Evolutionary conservation across 768 basidiomycete species (phyloP), one percentile per base, ranked within the genome.

Genomic region (Kwoniella europaea): DNA sequence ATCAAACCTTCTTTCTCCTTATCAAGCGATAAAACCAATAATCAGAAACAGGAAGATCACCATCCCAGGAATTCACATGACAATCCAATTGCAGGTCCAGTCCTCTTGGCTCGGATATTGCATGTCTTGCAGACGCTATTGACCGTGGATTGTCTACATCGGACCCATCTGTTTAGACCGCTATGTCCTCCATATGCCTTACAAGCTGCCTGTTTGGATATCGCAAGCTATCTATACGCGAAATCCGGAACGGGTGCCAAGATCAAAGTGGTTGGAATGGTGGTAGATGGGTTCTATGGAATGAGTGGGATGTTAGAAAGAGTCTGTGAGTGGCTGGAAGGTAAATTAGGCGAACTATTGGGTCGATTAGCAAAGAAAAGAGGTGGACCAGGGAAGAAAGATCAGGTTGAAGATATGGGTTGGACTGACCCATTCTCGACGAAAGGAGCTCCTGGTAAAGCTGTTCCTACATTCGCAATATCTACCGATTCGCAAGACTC

Each of bases 211-310:
- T 87, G 87, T 4, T 83, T 94, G 42, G 91, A 92, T 81, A 87
- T 93, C 22, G 91, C 91, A 3, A 88, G 88, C 69, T 87, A 89
- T 72, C 86, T 94, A 27, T 82, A 89, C 24, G 86, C 88, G 68
- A 85, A 85, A 6, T 85, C 86, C 67, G 86, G 88, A 61, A 86
- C 88, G 3, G 83, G 85, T 52, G 84, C 89, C 22, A 82, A 88
- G 56, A 88, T 89, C 5, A 86, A 87, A 55, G 87, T 93, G 63
- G 89, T 88, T 0, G 87, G 89, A 65, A 89, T 90, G 16, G 83
- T 92, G 65, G 87, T 93, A n/a, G 91, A 90, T 6, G 90, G 91
- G 0, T 90, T 94, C 73, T 85, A 86, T 42, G 89, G 90, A 27
- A 93, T 93, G 83, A 86, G 82, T 18, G 88, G 87, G 71, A 91